These are phyloP conservation scores for Nelumbo lutea DNA, from an alignment of 164 flowering plant species.

Conservation along the genomic window DNA sequence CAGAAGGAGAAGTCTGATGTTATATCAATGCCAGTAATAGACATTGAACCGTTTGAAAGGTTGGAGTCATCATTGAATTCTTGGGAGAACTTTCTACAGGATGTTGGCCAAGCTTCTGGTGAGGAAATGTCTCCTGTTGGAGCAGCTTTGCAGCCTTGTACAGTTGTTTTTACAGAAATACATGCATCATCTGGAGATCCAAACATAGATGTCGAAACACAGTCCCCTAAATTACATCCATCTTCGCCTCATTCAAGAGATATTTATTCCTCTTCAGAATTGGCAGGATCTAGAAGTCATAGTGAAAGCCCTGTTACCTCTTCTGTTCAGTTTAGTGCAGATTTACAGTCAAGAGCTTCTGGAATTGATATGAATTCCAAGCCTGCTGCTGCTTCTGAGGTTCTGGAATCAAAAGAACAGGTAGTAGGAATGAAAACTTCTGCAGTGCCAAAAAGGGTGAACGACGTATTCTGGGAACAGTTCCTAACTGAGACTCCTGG, in stretches of 20 bases:
- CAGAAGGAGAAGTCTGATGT: constrained; percentile 22
- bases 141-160: constrained; percentile 18
- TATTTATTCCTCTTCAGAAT: constrained; percentile 37
- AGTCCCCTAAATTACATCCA: constrained; percentile 21
- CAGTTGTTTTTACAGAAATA: constrained; percentile 20
- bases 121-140: constrained; percentile 27
- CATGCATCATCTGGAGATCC: constrained; percentile 34
- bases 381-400: constrained; percentile 28
- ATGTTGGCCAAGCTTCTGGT: constrained; percentile 27
- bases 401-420: constrained; percentile 21
- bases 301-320: constrained; percentile 33
- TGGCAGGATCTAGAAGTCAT: constrained; percentile 25
- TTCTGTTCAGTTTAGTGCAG: constrained; percentile 22
- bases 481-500: constrained; percentile 69
- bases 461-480: constrained; percentile 81
- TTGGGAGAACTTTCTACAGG: constrained; percentile 47
- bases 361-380: constrained; percentile 43
- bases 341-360: constrained; percentile 27
- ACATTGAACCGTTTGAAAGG: constrained; percentile 36
- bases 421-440: constrained; percentile 7
- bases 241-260: constrained; percentile 36
- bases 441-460: constrained; percentile 32
- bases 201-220: constrained; percentile 20
- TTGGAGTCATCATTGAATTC: constrained; percentile 46
- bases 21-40: constrained; percentile 17